A percentile compares a stretch with the other conserved stretches of the same genome.
These are phyloP conservation scores for Colletotrichum eleusines DNA, from an alignment of 2,329 filamentous ascomycete genomes.

Conservation along the genomic window DNA sequence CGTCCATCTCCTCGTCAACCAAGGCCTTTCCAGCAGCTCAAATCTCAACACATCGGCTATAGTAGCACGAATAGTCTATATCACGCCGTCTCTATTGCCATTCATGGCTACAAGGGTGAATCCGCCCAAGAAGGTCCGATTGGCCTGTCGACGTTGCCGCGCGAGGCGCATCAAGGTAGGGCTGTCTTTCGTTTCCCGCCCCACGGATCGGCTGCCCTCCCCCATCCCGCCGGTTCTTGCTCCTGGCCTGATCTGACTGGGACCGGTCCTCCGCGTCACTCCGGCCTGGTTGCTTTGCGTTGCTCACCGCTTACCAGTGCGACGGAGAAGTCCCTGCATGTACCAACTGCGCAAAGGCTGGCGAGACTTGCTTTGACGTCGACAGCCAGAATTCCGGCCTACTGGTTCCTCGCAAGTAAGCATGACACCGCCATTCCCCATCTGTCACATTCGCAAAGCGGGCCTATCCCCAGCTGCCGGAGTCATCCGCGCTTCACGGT, in stretches of 20 bases:
- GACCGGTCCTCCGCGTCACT: slow-evolving; percentile 13
- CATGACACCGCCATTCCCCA: not conserved
- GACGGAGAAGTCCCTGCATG: slow-evolving; percentile 54
- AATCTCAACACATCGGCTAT: not conserved
- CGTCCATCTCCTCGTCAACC: slow-evolving; percentile 12
- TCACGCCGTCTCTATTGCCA: not conserved
- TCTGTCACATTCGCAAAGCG: not conserved
- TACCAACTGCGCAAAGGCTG: slow-evolving; percentile 52
- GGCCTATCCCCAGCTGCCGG: not conserved
- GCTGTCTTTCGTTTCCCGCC: not conserved
- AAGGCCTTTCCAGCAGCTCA: not conserved
- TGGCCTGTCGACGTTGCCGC: slow-evolving; percentile 54
- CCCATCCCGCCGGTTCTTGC: not conserved
- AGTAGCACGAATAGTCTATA: not conserved
- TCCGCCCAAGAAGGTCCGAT: slow-evolving; percentile 51
- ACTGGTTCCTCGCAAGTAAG: slow-evolving; percentile 52
- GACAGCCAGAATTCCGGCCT: slow-evolving; percentile 52
- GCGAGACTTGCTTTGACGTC: slow-evolving; percentile 52
- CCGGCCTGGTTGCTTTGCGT: slow-evolving; percentile 2
- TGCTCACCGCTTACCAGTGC: slow-evolving; percentile 45
- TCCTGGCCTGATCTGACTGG: not conserved
- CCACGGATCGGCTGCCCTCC: not conserved
- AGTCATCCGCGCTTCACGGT: not conserved
- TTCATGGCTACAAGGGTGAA: slow-evolving; percentile 24
- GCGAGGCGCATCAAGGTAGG: slow-evolving; percentile 52